Base-by-base conservation (phyloP, 148 eudicot species). In the Cornus florida region DNA sequence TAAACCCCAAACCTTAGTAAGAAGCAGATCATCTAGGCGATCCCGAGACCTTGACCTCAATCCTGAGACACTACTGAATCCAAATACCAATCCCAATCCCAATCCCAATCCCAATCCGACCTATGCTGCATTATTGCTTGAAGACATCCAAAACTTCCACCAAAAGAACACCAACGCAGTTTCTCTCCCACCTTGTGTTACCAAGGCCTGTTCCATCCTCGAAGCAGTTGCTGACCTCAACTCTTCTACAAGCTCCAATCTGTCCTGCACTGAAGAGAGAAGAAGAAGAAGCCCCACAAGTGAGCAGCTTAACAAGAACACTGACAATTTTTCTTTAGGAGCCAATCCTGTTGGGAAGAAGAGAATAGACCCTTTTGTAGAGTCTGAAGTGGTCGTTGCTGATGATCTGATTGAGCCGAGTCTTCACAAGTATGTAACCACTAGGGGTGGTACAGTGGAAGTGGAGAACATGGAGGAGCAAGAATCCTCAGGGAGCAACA, bases 211-310 rank as follows among this genome's bases (percentile, higher is more conserved):
- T 82, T 93, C 99, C 5, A 93, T 95, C 35, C 82, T 95, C 12
- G 99, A 93, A 67, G 98, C 99, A 56, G 98, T 96, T 39, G 99
- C 99, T 0, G 99, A 96, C 74, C 97, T 96, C 39, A 96, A 93
- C 83, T 95, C 99, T 75, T 82, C 87, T 41, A 86, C 92, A 1
- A 80, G 79, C 73, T 80, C 89, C n/a, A 81, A 79, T 71, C 46
- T 71, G 9, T 83, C 86, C 41, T 32, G 9, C 19, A 35, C 20
- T 38, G 66, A 62, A 13, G 64, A 76, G 3, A 57, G 2, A 1
- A 43, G 48, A 62, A 62, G 66, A 62, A 62, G 66, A 62, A 17
- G 66, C 23, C 66, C 66, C 23, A n/a, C 24, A 19, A 1, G 8
- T 20, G 66, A 62, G 23, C 66, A 62, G 24, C 8, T 57, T 4